Evolutionary conservation across 768 basidiomycete species (phyloP).

Genomic region (Kwoniella sp.): DNA sequence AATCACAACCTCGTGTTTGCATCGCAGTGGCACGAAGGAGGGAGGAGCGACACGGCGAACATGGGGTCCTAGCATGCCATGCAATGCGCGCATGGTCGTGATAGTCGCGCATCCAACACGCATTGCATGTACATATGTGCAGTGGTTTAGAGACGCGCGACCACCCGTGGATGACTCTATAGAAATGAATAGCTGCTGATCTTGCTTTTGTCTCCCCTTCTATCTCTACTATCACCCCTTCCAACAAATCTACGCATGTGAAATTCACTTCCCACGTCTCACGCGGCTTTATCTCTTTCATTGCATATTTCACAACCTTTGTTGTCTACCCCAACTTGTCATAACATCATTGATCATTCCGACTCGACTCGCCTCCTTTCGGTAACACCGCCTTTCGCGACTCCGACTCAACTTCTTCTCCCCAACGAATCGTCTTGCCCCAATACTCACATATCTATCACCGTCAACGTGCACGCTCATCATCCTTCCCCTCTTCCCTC

Average conservation of each 20-base stretch:
- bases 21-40: no score
- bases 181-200: neutral
- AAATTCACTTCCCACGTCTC: neutral
- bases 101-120: neutral
- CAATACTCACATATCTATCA: conserved; percentile 1
- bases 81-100: neutral
- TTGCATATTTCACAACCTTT: no score
- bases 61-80: neutral
- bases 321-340: no score
- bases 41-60: neutral
- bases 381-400: neutral
- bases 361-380: neutral
- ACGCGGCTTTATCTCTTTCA: neutral
- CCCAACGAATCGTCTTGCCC: conserved; percentile 10
- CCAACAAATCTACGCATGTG: neutral
- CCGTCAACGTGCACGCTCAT: conserved; percentile 1
- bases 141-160: neutral
- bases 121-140: neutral
- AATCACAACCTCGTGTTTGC: no score
- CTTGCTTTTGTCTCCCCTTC: neutral
- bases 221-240: neutral
- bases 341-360: neutral
- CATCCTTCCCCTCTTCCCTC: neutral
- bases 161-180: no score
- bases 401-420: conserved; percentile 13